Evolutionary conservation across 148 eudicot genomes (phyloP), one percentile per base, ranked within the genome.

Genomic region (Cornus suecica): DNA sequence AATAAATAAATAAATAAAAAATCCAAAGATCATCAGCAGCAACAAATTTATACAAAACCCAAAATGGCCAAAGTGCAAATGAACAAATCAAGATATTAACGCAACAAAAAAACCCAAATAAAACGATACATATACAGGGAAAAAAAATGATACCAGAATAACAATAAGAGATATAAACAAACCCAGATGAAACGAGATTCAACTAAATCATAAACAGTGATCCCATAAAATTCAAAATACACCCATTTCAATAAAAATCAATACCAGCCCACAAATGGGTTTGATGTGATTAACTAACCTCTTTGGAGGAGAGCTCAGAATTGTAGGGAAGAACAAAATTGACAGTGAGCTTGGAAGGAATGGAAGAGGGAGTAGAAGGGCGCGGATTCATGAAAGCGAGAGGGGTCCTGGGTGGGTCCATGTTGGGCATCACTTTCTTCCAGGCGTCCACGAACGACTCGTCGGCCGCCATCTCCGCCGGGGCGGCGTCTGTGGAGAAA

Each of bases 371-470:
- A 2, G 82, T 67, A 2, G 81, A 66, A 2, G 92, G 89, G 4
- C 80, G 82, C 3, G 88, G 85, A 8, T 65, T 75, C 84, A 79
- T 80, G 61, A 80, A 89, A 42, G 84, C 45, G 34, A 74, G 68
- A 15, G 92, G 92, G 11, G 81, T 83, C 78, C 83, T 83, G 16
- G 96, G 92, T 23, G 95, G 92, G n/a, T 87, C 86, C 14, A 84
- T 72, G 58, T 84, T 77, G 1, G 90, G 92, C 20, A 76, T 68
- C 69, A 80, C 77, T 48, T 83, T 87, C 71, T 74, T 91, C 96
- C 96, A 91, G 4, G 85, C 88, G 45, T 79, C 84, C 18, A 32
- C 68, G 69, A 89, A 91, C 18, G 76, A 71, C 66, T 71, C 63
- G 72, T 84, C 84, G 5, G 76, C 61, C 1, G 63, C 70, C 16